Conservation (phyloP, 2,329 filamentous ascomycete genomes). For the Trichoderma sp. region DNA sequence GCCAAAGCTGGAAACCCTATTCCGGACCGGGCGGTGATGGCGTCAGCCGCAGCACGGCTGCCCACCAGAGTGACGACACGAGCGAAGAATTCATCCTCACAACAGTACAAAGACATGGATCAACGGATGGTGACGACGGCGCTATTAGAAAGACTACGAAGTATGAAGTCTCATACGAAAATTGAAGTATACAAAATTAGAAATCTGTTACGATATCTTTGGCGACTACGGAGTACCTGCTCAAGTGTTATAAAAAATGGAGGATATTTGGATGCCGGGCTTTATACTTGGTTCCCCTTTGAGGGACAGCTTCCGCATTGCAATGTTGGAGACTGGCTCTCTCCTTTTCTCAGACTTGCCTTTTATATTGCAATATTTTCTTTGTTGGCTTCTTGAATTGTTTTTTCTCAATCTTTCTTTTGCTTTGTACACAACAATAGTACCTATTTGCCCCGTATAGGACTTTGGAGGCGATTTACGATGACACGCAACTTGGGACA, state of each 20-base stretch:
- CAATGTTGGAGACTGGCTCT: neutral
- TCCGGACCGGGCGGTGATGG: slow-evolving; percentile 30
- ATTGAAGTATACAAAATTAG: slow-evolving; percentile 13
- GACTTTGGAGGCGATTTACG: neutral
- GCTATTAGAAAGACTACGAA: slow-evolving; percentile 37
- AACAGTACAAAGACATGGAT: slow-evolving; percentile 20
- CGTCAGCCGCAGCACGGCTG: slow-evolving; percentile 26
- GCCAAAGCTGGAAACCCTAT: slow-evolving; percentile 34
- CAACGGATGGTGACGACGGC: slow-evolving; percentile 22
- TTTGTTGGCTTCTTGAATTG: neutral
- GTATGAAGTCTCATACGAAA: slow-evolving; percentile 37
- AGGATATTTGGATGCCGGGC: neutral
- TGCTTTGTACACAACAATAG: neutral
- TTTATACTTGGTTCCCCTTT: neutral
- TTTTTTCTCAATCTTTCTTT: neutral
- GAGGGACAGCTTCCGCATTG: neutral
- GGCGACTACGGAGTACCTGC: neutral
- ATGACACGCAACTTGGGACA: neutral
- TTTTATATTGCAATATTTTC: neutral
- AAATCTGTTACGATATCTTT: neutral
- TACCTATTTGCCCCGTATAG: neutral
- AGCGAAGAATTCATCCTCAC: slow-evolving; percentile 38
- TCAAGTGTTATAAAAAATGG: neutral
- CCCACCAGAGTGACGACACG: slow-evolving; percentile 29
- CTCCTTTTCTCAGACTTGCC: neutral